Conservation (phyloP, 371 early-diverging fungal species). For the Lichtheimia ornata region DNA sequence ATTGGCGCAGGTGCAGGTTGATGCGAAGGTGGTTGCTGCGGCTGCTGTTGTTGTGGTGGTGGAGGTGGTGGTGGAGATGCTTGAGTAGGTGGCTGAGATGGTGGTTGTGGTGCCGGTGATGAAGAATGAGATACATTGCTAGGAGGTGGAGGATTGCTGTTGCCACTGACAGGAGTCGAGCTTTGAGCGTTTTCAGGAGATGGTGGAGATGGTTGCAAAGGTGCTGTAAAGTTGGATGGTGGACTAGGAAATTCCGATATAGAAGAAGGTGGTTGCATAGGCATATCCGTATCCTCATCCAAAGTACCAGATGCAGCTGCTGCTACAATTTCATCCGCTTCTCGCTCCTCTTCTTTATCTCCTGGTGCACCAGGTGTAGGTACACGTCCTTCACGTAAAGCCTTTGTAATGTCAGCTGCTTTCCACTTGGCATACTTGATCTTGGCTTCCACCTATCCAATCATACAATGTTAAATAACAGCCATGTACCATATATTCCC, state of each 20-base stretch:
- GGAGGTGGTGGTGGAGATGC: constrained; percentile 9
- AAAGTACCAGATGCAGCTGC: constrained; percentile 11
- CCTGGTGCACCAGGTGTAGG: constrained; percentile 72
- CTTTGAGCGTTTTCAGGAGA: constrained; percentile 9
- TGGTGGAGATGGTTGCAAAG: constrained; percentile 22
- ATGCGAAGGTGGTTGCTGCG: no score
- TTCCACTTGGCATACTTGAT: constrained; percentile 96
- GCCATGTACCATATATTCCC: not conserved
- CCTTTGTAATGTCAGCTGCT: constrained; percentile 91
- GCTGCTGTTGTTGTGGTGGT: constrained; percentile 19
- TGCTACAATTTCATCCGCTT: constrained; percentile 1
- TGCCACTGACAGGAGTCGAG: constrained; percentile 2
- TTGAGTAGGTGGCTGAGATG: constrained; percentile 11
- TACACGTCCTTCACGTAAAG: constrained; percentile 82
- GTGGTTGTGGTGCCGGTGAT: constrained; percentile 11
- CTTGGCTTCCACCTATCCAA: constrained; percentile 72
- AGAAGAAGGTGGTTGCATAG: constrained; percentile 23
- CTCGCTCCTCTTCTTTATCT: constrained; percentile 22
- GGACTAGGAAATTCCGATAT: constrained; percentile 55
- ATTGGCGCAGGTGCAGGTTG: constrained; percentile 22
- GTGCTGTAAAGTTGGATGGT: constrained; percentile 51
- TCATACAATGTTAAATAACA: not conserved
- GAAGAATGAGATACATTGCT: not conserved
- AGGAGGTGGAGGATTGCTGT: constrained; percentile 19
- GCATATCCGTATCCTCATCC: constrained; percentile 6